A percentile compares a stretch with the other conserved stretches of the same genome.
These are phyloP conservation scores for Paecilomyces variotii DNA, from an alignment of 2,329 filamentous ascomycete genomes.

Conservation along the genomic window DNA sequence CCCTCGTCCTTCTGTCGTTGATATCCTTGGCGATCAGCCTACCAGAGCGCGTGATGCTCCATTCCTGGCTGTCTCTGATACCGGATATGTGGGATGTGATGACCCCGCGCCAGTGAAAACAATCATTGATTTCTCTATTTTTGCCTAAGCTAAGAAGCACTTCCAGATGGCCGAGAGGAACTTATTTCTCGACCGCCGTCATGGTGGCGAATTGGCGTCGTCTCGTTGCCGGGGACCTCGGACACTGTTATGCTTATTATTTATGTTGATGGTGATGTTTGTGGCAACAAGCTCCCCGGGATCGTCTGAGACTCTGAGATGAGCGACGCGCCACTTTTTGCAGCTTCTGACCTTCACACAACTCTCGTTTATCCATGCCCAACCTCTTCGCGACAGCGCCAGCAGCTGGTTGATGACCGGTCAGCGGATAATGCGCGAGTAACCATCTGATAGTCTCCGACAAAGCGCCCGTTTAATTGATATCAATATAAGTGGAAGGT, in stretches of 20 bases:
- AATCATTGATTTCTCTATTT: background rate
- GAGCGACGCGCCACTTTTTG: background rate
- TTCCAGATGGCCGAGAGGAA: background rate
- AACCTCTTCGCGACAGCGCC: background rate
- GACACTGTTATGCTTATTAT: background rate
- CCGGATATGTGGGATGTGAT: background rate
- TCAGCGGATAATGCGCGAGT: background rate
- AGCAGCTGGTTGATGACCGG: background rate
- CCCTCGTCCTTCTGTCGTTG: background rate
- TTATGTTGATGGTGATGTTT: background rate
- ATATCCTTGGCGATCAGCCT: background rate
- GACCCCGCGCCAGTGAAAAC: background rate
- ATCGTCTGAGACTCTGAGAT: background rate
- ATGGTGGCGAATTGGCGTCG: background rate
- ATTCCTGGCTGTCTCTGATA: background rate
- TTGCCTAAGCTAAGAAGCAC: background rate
- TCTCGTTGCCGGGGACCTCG: background rate
- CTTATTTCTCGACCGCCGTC: background rate
- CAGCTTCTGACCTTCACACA: background rate
- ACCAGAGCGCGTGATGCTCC: background rate
- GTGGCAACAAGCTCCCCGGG: background rate
- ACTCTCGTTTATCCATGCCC: background rate
- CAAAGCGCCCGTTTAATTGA: background rate
- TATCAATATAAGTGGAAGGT: background rate
- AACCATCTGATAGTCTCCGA: background rate